These are phyloP conservation scores for Nymphaea thermarum DNA, from an alignment of 164 flowering plant genomes.

Conservation along the genomic window DNA sequence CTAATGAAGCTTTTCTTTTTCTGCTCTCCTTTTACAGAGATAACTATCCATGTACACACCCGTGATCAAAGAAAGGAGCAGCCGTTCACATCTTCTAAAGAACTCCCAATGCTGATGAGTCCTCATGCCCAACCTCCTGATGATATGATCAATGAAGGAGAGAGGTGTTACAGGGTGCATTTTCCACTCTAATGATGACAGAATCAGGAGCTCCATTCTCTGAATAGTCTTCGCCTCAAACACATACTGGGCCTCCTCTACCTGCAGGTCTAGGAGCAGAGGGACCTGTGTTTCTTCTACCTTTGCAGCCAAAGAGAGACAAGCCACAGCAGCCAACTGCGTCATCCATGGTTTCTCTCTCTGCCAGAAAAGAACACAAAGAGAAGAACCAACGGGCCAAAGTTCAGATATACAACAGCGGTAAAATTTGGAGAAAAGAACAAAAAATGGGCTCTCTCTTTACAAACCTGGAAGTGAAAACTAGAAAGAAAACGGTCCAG, in stretches of 20 bases:
- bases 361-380: background rate
- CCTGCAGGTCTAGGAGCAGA: slow-evolving; percentile 64
- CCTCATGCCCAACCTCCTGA: slow-evolving; percentile 48
- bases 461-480: slow-evolving; percentile 21
- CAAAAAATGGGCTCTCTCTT: slow-evolving; percentile 1
- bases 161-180: slow-evolving; percentile 79
- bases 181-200: slow-evolving; percentile 73
- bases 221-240: slow-evolving; percentile 78
- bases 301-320: slow-evolving; percentile 81
- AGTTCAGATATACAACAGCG: too few species aligned
- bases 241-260: slow-evolving; percentile 44
- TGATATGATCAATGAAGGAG: slow-evolving; percentile 59
- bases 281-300: slow-evolving; percentile 85
- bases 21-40: background rate
- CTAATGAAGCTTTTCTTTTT: too few species aligned
- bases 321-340: slow-evolving; percentile 76
- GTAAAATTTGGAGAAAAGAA: background rate
- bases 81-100: slow-evolving; percentile 34
- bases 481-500: slow-evolving; percentile 56
- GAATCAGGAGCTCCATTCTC: slow-evolving; percentile 77
- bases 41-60: slow-evolving; percentile 25
- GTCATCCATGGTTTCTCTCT: slow-evolving; percentile 78
- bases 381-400: background rate
- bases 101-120: slow-evolving; percentile 41
- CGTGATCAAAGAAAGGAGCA: slow-evolving; percentile 36